Percentiles rank a stretch among this genome's conserved stretches.
Evolutionary conservation across 2,329 filamentous ascomycete genomes (phyloP).

Genomic region (Didymella sp.): DNA sequence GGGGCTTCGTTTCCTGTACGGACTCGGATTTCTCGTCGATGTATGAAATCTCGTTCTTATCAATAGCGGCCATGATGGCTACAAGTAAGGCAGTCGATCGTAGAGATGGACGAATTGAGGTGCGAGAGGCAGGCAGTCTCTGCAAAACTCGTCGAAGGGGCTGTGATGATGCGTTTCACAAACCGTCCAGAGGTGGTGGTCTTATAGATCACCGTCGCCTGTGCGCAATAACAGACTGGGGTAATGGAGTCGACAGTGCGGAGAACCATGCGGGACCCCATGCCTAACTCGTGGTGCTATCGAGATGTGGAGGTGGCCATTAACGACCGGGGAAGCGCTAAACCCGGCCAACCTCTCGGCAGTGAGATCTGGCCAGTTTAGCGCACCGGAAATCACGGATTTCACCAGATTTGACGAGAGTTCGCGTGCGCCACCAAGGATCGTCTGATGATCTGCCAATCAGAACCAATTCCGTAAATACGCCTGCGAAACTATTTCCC

Average conservation of each 20-base stretch:
- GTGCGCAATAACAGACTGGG: neutral
- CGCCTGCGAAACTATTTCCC: neutral
- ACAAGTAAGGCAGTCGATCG: neutral
- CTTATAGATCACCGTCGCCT: constrained; percentile 4
- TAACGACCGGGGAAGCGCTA: neutral
- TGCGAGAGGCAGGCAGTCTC: neutral
- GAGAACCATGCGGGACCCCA: constrained; percentile 6
- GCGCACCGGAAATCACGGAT: constrained; percentile 1
- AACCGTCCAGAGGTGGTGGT: neutral
- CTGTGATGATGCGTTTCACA: neutral
- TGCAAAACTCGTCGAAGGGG: neutral
- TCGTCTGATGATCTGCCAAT: neutral
- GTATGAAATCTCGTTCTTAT: constrained; percentile 35
- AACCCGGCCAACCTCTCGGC: neutral
- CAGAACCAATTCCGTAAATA: neutral
- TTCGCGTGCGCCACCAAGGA: too few relatives aligned
- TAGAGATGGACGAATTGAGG: neutral
- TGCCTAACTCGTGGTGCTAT: too few relatives aligned
- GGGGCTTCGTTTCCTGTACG: constrained; percentile 22
- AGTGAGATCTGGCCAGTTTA: neutral
- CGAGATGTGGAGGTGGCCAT: neutral
- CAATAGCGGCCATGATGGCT: constrained; percentile 23
- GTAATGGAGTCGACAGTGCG: constrained; percentile 3
- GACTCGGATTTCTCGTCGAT: constrained; percentile 34
- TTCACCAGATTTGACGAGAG: neutral